Conservation (phyloP, 2,329 filamentous ascomycete species). For the Myriosclerotinia duriaeana region DNA sequence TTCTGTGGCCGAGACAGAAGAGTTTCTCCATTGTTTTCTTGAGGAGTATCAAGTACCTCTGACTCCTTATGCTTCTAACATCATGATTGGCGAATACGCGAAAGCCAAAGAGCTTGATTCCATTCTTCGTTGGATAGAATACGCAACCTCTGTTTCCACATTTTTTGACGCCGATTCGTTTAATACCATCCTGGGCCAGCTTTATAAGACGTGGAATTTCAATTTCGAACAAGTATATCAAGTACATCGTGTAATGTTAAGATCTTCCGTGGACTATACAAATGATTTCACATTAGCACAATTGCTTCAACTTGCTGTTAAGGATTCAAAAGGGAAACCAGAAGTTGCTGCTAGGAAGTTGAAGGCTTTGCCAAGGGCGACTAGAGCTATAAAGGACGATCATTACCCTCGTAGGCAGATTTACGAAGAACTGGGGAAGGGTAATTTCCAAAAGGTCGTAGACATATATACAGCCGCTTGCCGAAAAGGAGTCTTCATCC, state of each 20-base stretch:
- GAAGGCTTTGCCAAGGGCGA: not conserved
- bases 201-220: constrained; percentile 32
- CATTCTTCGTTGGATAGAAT: constrained; percentile 37
- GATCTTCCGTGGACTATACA: constrained; percentile 1
- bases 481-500: constrained; percentile 19
- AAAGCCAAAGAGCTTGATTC: constrained; percentile 36
- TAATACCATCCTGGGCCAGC: constrained; percentile 38
- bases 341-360: constrained; percentile 20
- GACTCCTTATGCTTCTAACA: constrained; percentile 30
- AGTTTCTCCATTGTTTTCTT: constrained; percentile 35
- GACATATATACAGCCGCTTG: constrained; percentile 35
- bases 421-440: constrained; percentile 28
- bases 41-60: constrained; percentile 30
- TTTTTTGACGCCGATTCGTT: constrained; percentile 33
- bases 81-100: constrained; percentile 38
- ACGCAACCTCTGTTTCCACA: constrained; percentile 28
- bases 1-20: constrained; percentile 34
- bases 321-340: constrained; percentile 16
- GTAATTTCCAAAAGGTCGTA: constrained; percentile 29
- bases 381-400: constrained; percentile 16
- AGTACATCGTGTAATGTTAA: constrained; percentile 30
- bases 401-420: constrained; percentile 30
- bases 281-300: constrained; percentile 31
- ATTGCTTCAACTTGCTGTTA: constrained; percentile 30
- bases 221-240: constrained; percentile 31